These are phyloP conservation scores for Colletotrichum eleusines DNA, from an alignment of 2,329 filamentous ascomycete species.

Conservation along the genomic window DNA sequence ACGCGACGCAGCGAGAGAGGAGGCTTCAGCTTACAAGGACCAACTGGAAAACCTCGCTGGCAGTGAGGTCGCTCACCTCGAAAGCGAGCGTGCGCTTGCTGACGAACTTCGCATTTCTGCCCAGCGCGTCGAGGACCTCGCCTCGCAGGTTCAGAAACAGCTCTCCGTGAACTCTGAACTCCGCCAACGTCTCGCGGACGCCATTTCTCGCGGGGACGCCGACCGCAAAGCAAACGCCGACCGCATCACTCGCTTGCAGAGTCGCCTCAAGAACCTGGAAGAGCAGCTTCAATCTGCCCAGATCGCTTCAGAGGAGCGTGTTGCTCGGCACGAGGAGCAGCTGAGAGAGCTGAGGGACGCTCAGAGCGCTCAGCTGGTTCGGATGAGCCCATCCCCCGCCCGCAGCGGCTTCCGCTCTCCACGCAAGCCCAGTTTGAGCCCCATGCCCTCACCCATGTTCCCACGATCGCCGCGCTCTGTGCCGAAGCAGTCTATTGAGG, in stretches of 20 bases:
- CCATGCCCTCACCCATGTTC: slow-evolving; percentile 51
- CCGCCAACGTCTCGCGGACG: slow-evolving; percentile 80
- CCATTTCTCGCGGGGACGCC: slow-evolving; percentile 84
- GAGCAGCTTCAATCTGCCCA: slow-evolving; percentile 87
- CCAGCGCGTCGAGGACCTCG: slow-evolving; percentile 82
- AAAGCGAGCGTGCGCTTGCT: slow-evolving; percentile 73
- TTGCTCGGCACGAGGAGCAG: slow-evolving; percentile 88
- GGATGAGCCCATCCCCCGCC: slow-evolving; percentile 67
- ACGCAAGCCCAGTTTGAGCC: slow-evolving; percentile 53
- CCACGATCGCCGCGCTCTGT: slow-evolving; percentile 61
- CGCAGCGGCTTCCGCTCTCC: slow-evolving; percentile 48
- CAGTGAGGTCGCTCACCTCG: slow-evolving; percentile 67
- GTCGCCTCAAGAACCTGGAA: slow-evolving; percentile 83
- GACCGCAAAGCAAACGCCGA: slow-evolving; percentile 84
- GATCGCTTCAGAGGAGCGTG: slow-evolving; percentile 85
- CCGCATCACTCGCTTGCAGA: slow-evolving; percentile 87
- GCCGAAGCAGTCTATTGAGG: slow-evolving; percentile 75
- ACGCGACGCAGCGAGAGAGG: slow-evolving; percentile 77
- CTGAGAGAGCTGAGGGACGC: slow-evolving; percentile 80
- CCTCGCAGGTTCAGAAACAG: slow-evolving; percentile 82
- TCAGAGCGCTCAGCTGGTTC: slow-evolving; percentile 80
- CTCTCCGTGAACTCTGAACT: slow-evolving; percentile 82
- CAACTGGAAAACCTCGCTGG: slow-evolving; percentile 70
- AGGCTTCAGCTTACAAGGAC: slow-evolving; percentile 71
- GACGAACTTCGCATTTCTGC: slow-evolving; percentile 80